Base-by-base conservation (phyloP, 805 yeast genomes). In the Clavispora santaluciae region DNA sequence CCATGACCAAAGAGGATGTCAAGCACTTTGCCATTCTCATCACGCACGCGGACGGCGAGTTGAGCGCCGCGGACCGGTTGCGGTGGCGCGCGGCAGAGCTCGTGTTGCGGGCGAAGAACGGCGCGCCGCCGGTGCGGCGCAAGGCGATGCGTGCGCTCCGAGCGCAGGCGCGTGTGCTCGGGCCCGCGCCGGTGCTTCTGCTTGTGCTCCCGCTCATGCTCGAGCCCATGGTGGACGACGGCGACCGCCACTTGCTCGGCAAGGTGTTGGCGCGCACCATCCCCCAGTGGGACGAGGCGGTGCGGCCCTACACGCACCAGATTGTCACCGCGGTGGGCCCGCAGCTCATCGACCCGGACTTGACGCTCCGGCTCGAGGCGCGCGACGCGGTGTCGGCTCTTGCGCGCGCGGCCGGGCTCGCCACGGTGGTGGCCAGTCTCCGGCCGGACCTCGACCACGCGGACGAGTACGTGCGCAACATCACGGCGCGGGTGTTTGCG, bases 391-490 rank as follows among this genome's bases (percentile, higher is more conserved):
- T 89, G 13, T 72, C 90, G 0, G 82, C 77, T 44, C 63, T 91
- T 16, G 68, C 95, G 3, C 83, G 79, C 46, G 86, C 93, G 1
- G 90, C 86, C 2, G 98, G 98, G 0, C 62, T 90, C 24, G 75
- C 89, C 0, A 80, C 79, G 23, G 82, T 89, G 78, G 78, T 93
- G n/a, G 70, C 87, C 1, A 76, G 81, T 0, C 65, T 91, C 57
- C 70, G 95, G 40, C 87, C 93, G 0, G 95, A 88, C 59, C 75
- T 93, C 33, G 95, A 85, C 49, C 80, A 84, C 51, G 73, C 73
- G 8, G 96, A 90, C 54, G 96, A 89, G 51, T 81, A 79, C 50
- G 81, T 85, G 7, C 68, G 96, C 39, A 83, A 83, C 51, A 69
- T 80, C 1, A 82, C 95, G 0, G 77, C 96, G 0, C 68, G 91